Evolutionary conservation across 306 rosid genomes (phyloP), one percentile per base, ranked within the genome.

Genomic region (Corylus americana): DNA sequence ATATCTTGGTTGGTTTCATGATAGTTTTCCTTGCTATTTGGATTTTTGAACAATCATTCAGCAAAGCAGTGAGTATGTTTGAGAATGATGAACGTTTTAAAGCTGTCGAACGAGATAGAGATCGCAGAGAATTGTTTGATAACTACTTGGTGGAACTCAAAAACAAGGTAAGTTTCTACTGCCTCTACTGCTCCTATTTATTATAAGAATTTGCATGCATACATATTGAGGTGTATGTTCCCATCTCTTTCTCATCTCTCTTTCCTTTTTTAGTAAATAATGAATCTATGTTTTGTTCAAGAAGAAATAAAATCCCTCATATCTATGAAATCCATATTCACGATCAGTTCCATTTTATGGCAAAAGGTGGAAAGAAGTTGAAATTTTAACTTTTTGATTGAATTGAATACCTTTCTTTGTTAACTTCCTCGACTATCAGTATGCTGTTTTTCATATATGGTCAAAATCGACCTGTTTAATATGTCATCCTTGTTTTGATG

Each of bases 91-190:
- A 88, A 62, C 93, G 98, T 17, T 94, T 89, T 83, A 91, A 84
- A 83, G 97, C 97, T 58, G 85, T 94, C 64, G 98, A 94, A 63
- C 91, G 97, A 78, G 97, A 92, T 58, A 87, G 97, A 85, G 97
- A 94, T 69, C 92, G 98, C 54, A 88, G 87, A 81, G 98, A 94
- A 71, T 75, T 94, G 78, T 89, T 88, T 84, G 98, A 92, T 12
- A 88, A 62, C 90, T 86, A 85, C 84, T 47, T 92, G 83, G 97
- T 86, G 86, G 97, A 92, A 82, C 91, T 94, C 42, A 44, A 53
- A 45, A 83, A 85, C 86, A 91, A 89, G 96, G 98, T 88, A 86
- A 63, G 74, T 39, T 74, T 80, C 58, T 76, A 70, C 78, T 69
- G 70, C 79, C 82, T 79, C 71, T 69, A 44, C 39, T 58, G 47